Conservation (phyloP, 2,329 filamentous ascomycete species). For the Cadophora sp. region DNA sequence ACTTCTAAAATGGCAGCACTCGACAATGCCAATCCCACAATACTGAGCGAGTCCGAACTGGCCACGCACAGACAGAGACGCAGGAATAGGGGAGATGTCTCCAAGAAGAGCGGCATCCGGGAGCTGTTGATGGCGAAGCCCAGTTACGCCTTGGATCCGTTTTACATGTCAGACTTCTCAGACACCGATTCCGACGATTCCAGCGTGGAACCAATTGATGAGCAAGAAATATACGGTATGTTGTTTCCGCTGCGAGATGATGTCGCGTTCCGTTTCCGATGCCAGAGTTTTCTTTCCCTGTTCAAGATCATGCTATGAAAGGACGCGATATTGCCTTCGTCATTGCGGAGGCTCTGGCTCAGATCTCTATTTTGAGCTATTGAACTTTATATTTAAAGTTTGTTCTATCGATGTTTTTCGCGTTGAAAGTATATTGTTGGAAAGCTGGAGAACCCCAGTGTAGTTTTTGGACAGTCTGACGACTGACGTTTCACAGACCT, state of each 20-base stretch:
- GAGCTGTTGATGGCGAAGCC: slow-evolving; percentile 41
- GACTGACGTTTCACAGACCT: slow-evolving; percentile 69
- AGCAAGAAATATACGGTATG: slow-evolving; percentile 93
- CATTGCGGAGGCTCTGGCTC: neutral
- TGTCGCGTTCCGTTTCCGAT: neutral
- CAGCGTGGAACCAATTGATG: slow-evolving; percentile 84
- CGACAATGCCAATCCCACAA: slow-evolving; percentile 91
- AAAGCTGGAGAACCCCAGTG: slow-evolving; percentile 21
- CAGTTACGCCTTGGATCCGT: slow-evolving; percentile 44
- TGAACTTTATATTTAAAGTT: slow-evolving; percentile 10
- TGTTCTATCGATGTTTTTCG: slow-evolving; percentile 1
- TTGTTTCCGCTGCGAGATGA: neutral
- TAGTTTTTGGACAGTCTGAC: slow-evolving; percentile 28
- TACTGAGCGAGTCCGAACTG: slow-evolving; percentile 86
- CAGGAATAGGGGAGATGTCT: slow-evolving; percentile 52
- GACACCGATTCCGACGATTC: slow-evolving; percentile 57
- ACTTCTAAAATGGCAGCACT: slow-evolving; percentile 33
- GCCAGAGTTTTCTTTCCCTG: neutral
- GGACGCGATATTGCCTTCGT: neutral
- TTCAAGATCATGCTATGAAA: neutral
- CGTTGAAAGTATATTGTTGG: neutral
- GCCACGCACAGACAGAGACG: slow-evolving; percentile 74
- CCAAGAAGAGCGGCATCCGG: slow-evolving; percentile 36
- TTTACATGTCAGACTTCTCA: slow-evolving; percentile 43
- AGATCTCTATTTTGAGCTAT: slow-evolving; percentile 19